Evolutionary conservation across 768 basidiomycete genomes (phyloP).

Genomic region (Brasilioporus rufonigricans): DNA sequence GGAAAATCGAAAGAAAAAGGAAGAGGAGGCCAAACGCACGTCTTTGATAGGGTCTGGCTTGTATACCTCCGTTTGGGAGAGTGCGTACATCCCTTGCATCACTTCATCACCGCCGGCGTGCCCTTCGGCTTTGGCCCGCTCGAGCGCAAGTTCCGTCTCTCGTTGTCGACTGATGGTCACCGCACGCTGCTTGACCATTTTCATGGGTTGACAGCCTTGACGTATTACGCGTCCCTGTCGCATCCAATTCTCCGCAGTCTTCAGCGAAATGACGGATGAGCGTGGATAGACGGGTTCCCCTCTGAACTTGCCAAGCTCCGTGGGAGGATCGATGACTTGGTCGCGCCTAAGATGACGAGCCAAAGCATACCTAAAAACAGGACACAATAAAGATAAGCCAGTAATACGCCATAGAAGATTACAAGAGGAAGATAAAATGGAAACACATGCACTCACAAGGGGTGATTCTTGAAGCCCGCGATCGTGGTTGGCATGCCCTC

Average conservation of each 20-base stretch:
- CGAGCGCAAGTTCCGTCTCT: slow-evolving; percentile 60
- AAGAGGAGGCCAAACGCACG: slow-evolving; percentile 63
- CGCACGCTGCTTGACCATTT: slow-evolving; percentile 83
- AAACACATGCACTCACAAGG: slow-evolving; percentile 49
- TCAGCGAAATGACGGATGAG: slow-evolving; percentile 77
- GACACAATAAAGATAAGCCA: slow-evolving; percentile 1
- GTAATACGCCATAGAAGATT: slow-evolving; percentile 2
- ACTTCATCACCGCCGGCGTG: slow-evolving; percentile 45
- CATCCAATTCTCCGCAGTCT: slow-evolving; percentile 95
- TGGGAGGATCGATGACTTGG: slow-evolving; percentile 77
- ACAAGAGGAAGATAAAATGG: slow-evolving; percentile 26
- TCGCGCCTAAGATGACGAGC: slow-evolving; percentile 84
- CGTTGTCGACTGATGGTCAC: slow-evolving; percentile 77
- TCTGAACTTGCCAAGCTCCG: slow-evolving; percentile 88
- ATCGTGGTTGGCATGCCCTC: slow-evolving; percentile 94
- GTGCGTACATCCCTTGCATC: slow-evolving; percentile 86
- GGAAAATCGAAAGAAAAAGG: background rate
- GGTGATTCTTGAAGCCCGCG: slow-evolving; percentile 94
- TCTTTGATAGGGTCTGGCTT: slow-evolving; percentile 77
- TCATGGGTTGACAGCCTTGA: slow-evolving; percentile 79
- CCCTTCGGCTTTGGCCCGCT: slow-evolving; percentile 37
- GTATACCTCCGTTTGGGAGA: slow-evolving; percentile 82
- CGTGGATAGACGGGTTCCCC: slow-evolving; percentile 92
- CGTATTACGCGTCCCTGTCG: slow-evolving; percentile 74
- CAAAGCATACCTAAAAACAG: slow-evolving; percentile 65